Evolutionary conservation across 768 basidiomycete genomes (phyloP), one percentile per base, ranked within the genome.

Genomic region (Porpolomopsis calyptriformis): DNA sequence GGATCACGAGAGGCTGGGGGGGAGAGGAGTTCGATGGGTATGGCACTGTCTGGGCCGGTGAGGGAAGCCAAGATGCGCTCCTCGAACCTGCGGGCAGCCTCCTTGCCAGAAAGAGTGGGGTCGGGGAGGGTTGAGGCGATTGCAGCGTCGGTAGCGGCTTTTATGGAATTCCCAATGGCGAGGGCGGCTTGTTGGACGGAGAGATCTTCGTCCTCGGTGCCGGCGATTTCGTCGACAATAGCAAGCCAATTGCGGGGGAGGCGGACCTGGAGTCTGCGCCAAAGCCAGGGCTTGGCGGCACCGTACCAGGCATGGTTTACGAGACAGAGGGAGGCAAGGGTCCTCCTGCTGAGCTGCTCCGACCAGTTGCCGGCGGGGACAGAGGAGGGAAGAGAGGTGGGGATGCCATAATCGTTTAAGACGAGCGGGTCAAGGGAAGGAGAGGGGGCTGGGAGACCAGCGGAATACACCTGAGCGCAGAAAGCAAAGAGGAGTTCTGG

Each of bases 231-330:
- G 35, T 88, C 85, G 12, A 90, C 74, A 35, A 92, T 71, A 8
- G 84, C 69, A 11, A 92, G 77, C 85, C 88, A 92, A 52, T 76
- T 80, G n/a, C 80, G 75, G 8, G 88, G 88, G 4, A 90, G 74
- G 4, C 85, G 76, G 42, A 92, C 82, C 60, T 90, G 88, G 51
- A 91, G 68, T 49, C 79, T 79, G 48, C 75, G 76, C 87, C 88
- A 92, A 4, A 92, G 67, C 85, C 83, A 91, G 0, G 87, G 87
- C 53, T 82, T 83, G n/a, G 88, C 85, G 1, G 85, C 88, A 23
- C 77, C 74, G 57, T 79, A 78, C 83, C 85, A 90, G 2, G 77
- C 71, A 55, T 70, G 82, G 56, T 79, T 85, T 35, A 88, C 85
- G 50, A 85, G 74, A 55, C 82, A 86, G 36, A 90, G 78, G 53